Conservation (phyloP, 148 eudicot genomes). For the Nepenthes gracilis region DNA sequence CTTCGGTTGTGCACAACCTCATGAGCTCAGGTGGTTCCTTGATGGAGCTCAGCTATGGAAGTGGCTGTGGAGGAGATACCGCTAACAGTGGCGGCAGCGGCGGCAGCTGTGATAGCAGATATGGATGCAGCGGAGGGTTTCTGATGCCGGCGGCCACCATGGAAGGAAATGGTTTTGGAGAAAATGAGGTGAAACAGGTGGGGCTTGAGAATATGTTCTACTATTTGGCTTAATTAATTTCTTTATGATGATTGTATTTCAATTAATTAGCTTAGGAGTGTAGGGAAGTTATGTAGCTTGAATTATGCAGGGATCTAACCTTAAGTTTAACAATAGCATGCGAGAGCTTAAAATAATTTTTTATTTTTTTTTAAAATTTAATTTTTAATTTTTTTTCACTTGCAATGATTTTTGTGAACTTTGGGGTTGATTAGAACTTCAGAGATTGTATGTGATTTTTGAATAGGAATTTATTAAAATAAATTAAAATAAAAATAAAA, state of each 20-base stretch:
- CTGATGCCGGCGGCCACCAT: conserved; percentile 24
- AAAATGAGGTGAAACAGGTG: not conserved
- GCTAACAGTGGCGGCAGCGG: conserved; percentile 8
- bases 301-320: conserved; percentile 3
- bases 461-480: too few species aligned
- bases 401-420: conserved; percentile 78
- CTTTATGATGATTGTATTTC: too few species aligned
- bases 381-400: not conserved
- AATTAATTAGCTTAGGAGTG: not conserved
- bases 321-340: conserved; percentile 22
- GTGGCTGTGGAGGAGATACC: conserved; percentile 4
- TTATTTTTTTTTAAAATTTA: not conserved
- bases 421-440: conserved; percentile 34
- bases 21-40: conserved; percentile 38
- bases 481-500: too few species aligned
- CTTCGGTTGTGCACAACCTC: conserved; percentile 18
- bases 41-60: conserved; percentile 34
- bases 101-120: conserved; percentile 7
- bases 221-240: too few species aligned
- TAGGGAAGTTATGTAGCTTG: not conserved
- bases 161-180: conserved; percentile 15
- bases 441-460: too few species aligned
- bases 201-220: too few species aligned
- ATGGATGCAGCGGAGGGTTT: conserved; percentile 10
- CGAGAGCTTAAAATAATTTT: not conserved